Percentiles rank a stretch among this genome's conserved stretches.
These are phyloP conservation scores for Oryza glaberrima DNA, from an alignment of 176 grass and related monocot species.

Conservation along the genomic window DNA sequence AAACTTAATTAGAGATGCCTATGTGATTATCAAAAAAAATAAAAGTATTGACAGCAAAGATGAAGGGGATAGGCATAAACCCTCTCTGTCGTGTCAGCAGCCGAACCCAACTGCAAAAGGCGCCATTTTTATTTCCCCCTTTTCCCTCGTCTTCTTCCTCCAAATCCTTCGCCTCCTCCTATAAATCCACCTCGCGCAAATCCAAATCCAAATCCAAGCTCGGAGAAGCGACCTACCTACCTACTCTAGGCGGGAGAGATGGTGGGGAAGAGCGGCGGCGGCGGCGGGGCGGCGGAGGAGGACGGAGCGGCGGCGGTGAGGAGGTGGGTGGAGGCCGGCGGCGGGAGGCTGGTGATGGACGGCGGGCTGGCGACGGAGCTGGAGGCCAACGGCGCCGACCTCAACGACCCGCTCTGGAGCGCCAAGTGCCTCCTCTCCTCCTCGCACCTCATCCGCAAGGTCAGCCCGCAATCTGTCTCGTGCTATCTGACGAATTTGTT, in stretches of 20 bases:
- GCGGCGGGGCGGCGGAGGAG: conserved; percentile 18
- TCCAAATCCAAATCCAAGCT: conserved; percentile 2
- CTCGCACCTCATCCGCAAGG: conserved; percentile 87
- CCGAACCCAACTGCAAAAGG: background rate
- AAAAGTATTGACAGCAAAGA: background rate
- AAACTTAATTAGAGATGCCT: background rate
- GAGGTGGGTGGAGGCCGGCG: conserved; percentile 51
- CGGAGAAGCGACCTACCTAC: background rate
- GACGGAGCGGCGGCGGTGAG: conserved; percentile 36
- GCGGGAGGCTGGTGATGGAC: conserved; percentile 74
- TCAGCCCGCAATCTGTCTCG: background rate
- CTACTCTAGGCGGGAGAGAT: background rate
- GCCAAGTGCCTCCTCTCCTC: conserved; percentile 87
- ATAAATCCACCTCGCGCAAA: conserved; percentile 25
- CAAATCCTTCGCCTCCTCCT: background rate
- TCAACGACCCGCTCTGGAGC: conserved; percentile 99
- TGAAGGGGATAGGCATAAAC: background rate
- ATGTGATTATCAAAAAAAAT: background rate
- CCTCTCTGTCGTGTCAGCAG: background rate
- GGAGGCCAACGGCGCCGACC: conserved; percentile 85
- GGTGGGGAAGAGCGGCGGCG: conserved; percentile 17
- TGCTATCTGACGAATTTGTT: too few species aligned
- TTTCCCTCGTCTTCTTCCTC: background rate
- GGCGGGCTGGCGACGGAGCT: conserved; percentile 97
- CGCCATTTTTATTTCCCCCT: background rate